phyloP scores from a whole-genome alignment of 345 rosid species.

The Populus euphratica region DNA sequence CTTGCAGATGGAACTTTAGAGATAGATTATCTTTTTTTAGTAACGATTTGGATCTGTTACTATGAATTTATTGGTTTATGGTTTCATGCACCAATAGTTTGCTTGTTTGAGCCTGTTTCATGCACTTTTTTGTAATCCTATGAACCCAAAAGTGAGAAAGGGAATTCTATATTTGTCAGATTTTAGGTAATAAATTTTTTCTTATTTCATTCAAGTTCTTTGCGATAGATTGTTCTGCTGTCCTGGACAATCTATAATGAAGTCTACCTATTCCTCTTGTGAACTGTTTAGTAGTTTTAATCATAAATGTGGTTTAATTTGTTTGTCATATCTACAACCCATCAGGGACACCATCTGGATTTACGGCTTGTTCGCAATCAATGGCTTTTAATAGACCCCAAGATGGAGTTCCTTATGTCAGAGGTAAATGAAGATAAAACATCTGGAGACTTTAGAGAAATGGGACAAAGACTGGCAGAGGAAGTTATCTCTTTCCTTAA shows the following conservation, averaged over 20 bases:
- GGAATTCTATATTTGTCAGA: neutral
- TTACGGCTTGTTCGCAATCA: constrained; percentile 86
- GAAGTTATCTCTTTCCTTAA: constrained; percentile 79
- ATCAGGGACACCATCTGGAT: constrained; percentile 97
- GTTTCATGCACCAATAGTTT: neutral
- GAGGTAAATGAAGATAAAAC: constrained; percentile 88
- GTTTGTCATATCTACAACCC: neutral
- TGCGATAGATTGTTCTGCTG: neutral
- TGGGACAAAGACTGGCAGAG: constrained; percentile 84
- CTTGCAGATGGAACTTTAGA: neutral
- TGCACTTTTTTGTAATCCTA: neutral
- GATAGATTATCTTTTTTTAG: neutral
- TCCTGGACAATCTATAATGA: neutral
- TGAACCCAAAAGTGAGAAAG: neutral
- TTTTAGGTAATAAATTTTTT: neutral
- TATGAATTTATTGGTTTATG: neutral
- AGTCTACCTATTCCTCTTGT: neutral
- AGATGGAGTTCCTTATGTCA: constrained; percentile 89
- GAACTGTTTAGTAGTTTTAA: neutral
- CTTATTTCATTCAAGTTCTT: neutral
- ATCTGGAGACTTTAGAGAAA: constrained; percentile 87
- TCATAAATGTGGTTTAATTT: constrained; percentile 8
- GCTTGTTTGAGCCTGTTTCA: neutral
- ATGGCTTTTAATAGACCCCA: constrained; percentile 93
- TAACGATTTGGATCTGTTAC: neutral